Base-by-base conservation (phyloP, 176 grass and related monocot species). In the Avena insularis region DNA sequence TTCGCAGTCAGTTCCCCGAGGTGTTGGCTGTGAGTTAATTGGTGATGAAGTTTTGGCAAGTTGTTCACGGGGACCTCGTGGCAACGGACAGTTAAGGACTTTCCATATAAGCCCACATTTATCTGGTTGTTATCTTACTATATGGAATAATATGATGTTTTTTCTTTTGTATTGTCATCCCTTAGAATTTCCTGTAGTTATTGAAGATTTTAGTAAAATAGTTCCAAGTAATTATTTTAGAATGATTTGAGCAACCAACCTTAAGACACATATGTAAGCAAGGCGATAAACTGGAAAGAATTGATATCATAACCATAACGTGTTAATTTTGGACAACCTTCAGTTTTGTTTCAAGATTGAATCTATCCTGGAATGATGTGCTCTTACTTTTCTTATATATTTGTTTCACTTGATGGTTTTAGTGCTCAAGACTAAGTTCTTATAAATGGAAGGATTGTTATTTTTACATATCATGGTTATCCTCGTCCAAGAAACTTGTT, bases 21-120 rank as follows among this genome's bases (percentile, higher is more conserved):
- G 83, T 88, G 79, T 85, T 81, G 83, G 93, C 51, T 98, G 82
- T 80, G 92, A 89, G 56, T 71, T 96, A 83, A 91, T 96, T 58
- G 90, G 87, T 46, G 90, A 96, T 67, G 93, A 94, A 77, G 83
- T 98, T 79, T 82, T 98, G 82, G 89, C 92, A 82, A 90, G 92
- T 57, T 92, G 88, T 92, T 86, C 92, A 12, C 89, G 83, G 80
- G 92, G 55, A 57, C 94, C 94, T 84, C 87, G 92, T 79, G 92
- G 94, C 71, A 98, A 91, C 29, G 96, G 94, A 90, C 89, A 91
- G 90, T 98, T 88, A 92, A 71, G 29, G 78, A 58, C 81, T 27
- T 86, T 91, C 75, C 50, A 29, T 59, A 76, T 36, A 58, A 55
- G 17, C 69, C 19, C 19, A 82, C 2, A 54, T 50, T 86, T 76